Conservation (phyloP, 805 yeast genomes). For the Tetrapisispora nanseiensis region DNA sequence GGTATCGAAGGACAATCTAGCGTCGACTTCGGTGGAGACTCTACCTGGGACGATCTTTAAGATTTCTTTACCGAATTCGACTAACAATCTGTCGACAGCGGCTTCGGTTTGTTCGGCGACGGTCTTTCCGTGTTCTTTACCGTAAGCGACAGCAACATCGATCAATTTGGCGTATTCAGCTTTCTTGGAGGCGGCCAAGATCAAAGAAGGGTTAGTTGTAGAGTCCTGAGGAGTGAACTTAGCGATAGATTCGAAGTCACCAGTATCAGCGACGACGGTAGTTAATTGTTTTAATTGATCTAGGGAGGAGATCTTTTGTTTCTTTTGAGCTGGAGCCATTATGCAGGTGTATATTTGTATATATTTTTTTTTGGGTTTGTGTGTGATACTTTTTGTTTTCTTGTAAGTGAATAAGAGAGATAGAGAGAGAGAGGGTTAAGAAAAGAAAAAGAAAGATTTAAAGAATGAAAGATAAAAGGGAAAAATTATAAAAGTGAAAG, state of each 20-base stretch:
- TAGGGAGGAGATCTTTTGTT: slow-evolving; percentile 45
- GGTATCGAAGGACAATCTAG: slow-evolving; percentile 92
- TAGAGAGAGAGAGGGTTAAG: too few relatives aligned
- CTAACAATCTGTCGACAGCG: slow-evolving; percentile 87
- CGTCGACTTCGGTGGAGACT: slow-evolving; percentile 98
- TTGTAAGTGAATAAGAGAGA: neutral
- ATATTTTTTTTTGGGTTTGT: neutral
- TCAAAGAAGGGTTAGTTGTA: slow-evolving; percentile 96
- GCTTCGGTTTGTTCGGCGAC: slow-evolving; percentile 53
- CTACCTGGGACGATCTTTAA: slow-evolving; percentile 95
- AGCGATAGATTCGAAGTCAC: slow-evolving; percentile 96
- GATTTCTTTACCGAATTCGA: slow-evolving; percentile 93
- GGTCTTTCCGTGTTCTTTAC: slow-evolving; percentile 50
- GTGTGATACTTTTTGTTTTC: neutral
- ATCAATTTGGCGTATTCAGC: slow-evolving; percentile 80
- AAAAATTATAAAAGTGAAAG: too few relatives aligned
- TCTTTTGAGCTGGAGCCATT: slow-evolving; percentile 17
- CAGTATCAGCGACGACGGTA: slow-evolving; percentile 95
- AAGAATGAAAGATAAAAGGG: too few relatives aligned
- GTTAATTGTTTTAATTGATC: slow-evolving; percentile 94
- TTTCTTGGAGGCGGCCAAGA: slow-evolving; percentile 90
- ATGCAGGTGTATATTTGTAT: neutral
- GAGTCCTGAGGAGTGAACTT: slow-evolving; percentile 98
- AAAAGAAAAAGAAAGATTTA: too few relatives aligned
- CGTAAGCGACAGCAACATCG: slow-evolving; percentile 84